A percentile compares a stretch with the other conserved stretches of the same genome.
phyloP scores from a whole-genome alignment of 768 basidiomycete species.

The Terana coerulea region DNA sequence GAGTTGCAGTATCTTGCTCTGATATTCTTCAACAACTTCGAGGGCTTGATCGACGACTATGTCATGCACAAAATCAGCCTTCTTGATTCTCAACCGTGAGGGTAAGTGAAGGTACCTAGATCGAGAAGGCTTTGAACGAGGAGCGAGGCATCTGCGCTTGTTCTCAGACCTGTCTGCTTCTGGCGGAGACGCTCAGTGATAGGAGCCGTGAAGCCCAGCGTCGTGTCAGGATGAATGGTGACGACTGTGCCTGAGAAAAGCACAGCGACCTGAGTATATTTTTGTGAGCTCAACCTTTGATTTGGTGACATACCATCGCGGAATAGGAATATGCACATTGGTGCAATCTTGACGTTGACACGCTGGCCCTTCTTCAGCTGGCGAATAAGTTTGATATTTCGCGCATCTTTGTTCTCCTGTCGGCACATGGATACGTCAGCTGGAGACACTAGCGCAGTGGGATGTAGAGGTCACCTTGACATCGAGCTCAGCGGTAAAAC shows the following conservation, averaged over 20 bases:
- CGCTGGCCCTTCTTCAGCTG: constrained; percentile 47
- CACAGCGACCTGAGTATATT: too few relatives aligned
- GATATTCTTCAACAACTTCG: constrained; percentile 63
- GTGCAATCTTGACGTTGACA: constrained; percentile 50
- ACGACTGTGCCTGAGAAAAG: constrained; percentile 68
- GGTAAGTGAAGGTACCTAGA: constrained; percentile 25
- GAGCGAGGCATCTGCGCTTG: constrained; percentile 58
- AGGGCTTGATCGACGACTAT: constrained; percentile 63
- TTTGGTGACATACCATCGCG: constrained; percentile 46
- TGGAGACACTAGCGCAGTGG: too few relatives aligned
- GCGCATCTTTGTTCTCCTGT: constrained; percentile 10
- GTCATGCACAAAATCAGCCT: not conserved
- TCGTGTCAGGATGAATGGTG: constrained; percentile 46
- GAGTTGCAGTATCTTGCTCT: constrained; percentile 47
- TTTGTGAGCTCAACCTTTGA: not conserved
- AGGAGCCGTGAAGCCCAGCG: constrained; percentile 44
- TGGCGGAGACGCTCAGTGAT: constrained; percentile 51
- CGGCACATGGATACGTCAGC: too few relatives aligned
- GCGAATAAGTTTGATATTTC: constrained; percentile 21
- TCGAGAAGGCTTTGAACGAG: constrained; percentile 66
- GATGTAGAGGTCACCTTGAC: too few relatives aligned
- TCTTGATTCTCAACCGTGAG: not conserved
- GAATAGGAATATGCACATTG: constrained; percentile 63
- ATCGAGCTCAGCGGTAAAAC: too few relatives aligned
- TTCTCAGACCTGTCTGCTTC: constrained; percentile 53